Base-by-base conservation (phyloP, 2,329 filamentous ascomycete genomes). In the Phaeosphaeriaceae sp. region DNA sequence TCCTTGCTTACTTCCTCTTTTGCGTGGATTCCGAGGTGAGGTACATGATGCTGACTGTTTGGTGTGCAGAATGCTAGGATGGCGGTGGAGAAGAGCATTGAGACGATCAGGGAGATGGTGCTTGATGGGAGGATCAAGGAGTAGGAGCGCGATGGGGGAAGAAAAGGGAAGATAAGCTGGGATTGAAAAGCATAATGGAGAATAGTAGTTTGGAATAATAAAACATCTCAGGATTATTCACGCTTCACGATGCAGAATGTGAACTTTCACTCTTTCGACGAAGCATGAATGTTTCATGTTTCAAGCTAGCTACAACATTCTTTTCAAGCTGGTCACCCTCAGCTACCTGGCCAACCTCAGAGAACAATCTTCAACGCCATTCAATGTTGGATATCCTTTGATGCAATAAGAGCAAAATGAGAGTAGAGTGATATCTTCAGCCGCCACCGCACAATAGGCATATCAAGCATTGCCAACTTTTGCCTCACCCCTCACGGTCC, bases 41-140 rank as follows among this genome's bases (percentile, higher is more conserved):
- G n/a, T n/a, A n/a, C n/a, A n/a, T n/a, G n/a, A n/a, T n/a, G n/a
- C n/a, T n/a, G n/a, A n/a, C n/a, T 27, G 25, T 22, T 31, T 27
- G 33, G 51, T 27, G 50, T 51, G 48, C 40, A 73, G 67, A 74
- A 74, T 67, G 75, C 78, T 2, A 78, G 78, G 72, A 75, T 65
- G 65, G 80, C 80, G 9, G 81, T 82, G 2, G 78, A 81, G 54
- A 71, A 56, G 46, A 76, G 67, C n/a, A 81, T 82, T 56, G 72
- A 79, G 46, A 73, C 73, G 1, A 78, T 83, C 42, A 66, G 79
- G 65, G 69, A 72, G 56, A 79, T 82, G 79, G 80, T 77, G 1
- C 63, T 66, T 52, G 76, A 79, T 58, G 76, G 76, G 20, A 53
- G 67, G 60, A 76, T 78, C 31, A 57, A 64, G 25, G 55, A 47